Conservation (phyloP, 2,329 filamentous ascomycete genomes). For the Fusarium chuoi region DNA sequence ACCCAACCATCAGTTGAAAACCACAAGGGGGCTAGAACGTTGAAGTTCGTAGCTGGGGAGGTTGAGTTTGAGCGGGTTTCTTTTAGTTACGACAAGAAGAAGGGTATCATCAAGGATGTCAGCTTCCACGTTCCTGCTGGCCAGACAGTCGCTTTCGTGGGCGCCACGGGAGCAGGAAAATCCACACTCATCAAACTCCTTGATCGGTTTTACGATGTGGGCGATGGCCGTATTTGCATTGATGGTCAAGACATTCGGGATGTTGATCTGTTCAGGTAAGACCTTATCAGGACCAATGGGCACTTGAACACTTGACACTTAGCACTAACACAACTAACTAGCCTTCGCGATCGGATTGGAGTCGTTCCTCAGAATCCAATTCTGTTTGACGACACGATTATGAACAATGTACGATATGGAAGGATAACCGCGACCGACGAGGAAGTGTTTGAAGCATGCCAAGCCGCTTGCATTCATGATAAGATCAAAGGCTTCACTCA, state of each 20-base stretch:
- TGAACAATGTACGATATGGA: slow-evolving; percentile 69
- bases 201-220: slow-evolving; percentile 68
- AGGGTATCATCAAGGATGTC: slow-evolving; percentile 65
- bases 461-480: slow-evolving; percentile 67
- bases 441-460: slow-evolving; percentile 65
- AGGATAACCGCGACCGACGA: slow-evolving; percentile 64
- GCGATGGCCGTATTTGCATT: slow-evolving; percentile 62
- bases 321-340: slow-evolving; percentile 45
- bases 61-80: slow-evolving; percentile 65
- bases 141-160: slow-evolving; percentile 68
- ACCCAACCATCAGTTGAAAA: slow-evolving; percentile 66
- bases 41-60: slow-evolving; percentile 63
- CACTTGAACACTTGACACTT: slow-evolving; percentile 8
- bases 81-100: slow-evolving; percentile 70
- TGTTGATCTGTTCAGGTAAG: slow-evolving; percentile 60
- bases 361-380: slow-evolving; percentile 67
- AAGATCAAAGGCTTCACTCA: slow-evolving; percentile 65
- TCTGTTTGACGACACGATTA: slow-evolving; percentile 67
- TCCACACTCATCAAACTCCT: slow-evolving; percentile 68
- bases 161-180: slow-evolving; percentile 68
- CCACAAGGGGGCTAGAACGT: slow-evolving; percentile 59
- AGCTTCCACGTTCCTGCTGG: slow-evolving; percentile 62
- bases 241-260: slow-evolving; percentile 68
- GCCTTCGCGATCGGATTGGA: slow-evolving; percentile 64
- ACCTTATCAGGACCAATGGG: neutral